Percentiles rank a stretch among this genome's conserved stretches.
phyloP scores from a whole-genome alignment of 1,284 basidiomycete species.

The Rhodofomes roseus region DNA sequence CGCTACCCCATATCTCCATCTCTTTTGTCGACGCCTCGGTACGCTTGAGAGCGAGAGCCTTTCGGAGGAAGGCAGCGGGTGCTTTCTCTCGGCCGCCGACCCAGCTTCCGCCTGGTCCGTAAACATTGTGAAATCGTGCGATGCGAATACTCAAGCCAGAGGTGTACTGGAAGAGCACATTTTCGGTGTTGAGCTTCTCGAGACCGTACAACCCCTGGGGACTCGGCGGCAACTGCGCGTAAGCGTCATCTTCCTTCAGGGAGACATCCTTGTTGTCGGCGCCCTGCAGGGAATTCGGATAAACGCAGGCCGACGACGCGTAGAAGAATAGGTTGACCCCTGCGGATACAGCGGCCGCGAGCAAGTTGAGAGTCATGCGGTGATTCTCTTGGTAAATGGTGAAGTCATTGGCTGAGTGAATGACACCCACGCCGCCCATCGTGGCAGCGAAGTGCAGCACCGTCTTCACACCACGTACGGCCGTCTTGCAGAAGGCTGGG shows the following conservation, averaged over 20 bases:
- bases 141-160: constrained; percentile 39
- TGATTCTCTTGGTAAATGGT: constrained; percentile 48
- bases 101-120: constrained; percentile 52
- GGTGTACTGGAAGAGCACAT: constrained; percentile 35
- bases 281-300: constrained; percentile 43
- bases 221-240: constrained; percentile 29
- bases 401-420: constrained; percentile 47
- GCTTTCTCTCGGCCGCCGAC: constrained; percentile 52
- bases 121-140: constrained; percentile 59
- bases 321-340: constrained; percentile 45
- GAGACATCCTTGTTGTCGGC: constrained; percentile 32
- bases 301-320: constrained; percentile 59
- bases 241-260: constrained; percentile 45
- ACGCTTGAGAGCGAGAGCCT: constrained; percentile 38
- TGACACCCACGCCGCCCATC: constrained; percentile 62
- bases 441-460: constrained; percentile 56
- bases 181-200: constrained; percentile 53
- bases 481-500: constrained; percentile 33
- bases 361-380: constrained; percentile 44
- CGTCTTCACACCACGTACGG: constrained; percentile 35
- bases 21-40: constrained; percentile 10
- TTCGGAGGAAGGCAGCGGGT: constrained; percentile 54
- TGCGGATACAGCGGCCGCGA: constrained; percentile 35
- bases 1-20: constrained; percentile 58
- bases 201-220: constrained; percentile 59